Conservation (phyloP, 257 asterid species). For the Echium plantagineum region DNA sequence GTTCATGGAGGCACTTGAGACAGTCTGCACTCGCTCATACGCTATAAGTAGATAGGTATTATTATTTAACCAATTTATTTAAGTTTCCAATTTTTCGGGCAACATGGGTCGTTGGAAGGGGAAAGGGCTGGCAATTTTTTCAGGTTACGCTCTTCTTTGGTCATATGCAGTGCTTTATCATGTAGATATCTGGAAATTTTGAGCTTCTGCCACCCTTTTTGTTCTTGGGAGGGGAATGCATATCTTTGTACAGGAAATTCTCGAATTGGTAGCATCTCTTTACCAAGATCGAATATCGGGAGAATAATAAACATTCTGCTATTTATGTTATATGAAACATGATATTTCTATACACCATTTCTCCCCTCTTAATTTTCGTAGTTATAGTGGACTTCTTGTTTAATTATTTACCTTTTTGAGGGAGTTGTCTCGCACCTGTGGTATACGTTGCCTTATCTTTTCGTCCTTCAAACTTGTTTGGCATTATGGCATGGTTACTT, state of each 20-base stretch:
- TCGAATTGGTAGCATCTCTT: constrained; percentile 26
- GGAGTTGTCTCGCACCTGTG: too few relatives aligned
- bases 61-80: constrained; percentile 12
- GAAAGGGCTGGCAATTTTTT: constrained; percentile 29
- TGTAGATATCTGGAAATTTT: constrained; percentile 68
- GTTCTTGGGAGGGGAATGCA: constrained; percentile 24
- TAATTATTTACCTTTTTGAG: too few relatives aligned
- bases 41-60: constrained; percentile 29
- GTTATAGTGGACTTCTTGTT: too few relatives aligned
- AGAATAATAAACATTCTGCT: constrained; percentile 27
- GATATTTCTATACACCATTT: background rate
- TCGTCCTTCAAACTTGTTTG: too few relatives aligned
- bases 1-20: constrained; percentile 67
- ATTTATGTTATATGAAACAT: background rate
- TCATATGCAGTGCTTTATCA: constrained; percentile 1
- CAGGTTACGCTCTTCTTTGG: background rate
- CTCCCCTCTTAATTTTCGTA: background rate
- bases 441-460: too few relatives aligned
- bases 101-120: constrained; percentile 20
- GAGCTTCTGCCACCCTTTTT: constrained; percentile 24
- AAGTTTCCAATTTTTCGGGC: constrained; percentile 14
- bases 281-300: constrained; percentile 22
- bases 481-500: too few relatives aligned
- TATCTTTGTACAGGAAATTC: constrained; percentile 31
- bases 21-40: constrained; percentile 74